phyloP scores from a whole-genome alignment of 257 asterid species.

The Solanum corneliomulleri region DNA sequence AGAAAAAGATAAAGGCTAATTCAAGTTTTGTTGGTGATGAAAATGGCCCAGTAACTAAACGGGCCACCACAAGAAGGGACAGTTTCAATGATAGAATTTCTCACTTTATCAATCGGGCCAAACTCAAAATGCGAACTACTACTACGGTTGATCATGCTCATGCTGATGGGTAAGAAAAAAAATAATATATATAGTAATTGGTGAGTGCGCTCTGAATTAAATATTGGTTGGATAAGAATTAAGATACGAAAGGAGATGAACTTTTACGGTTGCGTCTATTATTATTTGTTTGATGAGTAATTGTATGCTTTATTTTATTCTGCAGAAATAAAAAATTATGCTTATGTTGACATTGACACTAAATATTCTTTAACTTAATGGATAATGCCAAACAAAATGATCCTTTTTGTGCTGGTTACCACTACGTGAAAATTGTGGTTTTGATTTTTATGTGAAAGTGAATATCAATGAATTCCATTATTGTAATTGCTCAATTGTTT shows the following conservation, averaged over 20 bases:
- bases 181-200: neutral
- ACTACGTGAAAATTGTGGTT: neutral
- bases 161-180: neutral
- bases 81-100: slow-evolving; percentile 38
- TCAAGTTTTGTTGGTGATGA: slow-evolving; percentile 15
- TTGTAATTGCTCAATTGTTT: neutral
- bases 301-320: neutral
- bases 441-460: neutral
- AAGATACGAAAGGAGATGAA: neutral
- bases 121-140: slow-evolving; percentile 25
- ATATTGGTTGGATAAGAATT: neutral
- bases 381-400: neutral
- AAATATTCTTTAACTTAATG: neutral
- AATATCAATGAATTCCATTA: neutral
- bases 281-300: neutral
- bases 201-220: neutral
- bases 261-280: neutral
- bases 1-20: slow-evolving; percentile 14
- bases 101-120: slow-evolving; percentile 28
- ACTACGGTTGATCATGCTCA: neutral
- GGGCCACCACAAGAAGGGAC: slow-evolving; percentile 24
- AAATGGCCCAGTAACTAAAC: neutral
- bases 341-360: neutral
- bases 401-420: too few species aligned
- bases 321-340: neutral